phyloP scores from a whole-genome alignment of 768 basidiomycete species.

The Lentinula detonsa region DNA sequence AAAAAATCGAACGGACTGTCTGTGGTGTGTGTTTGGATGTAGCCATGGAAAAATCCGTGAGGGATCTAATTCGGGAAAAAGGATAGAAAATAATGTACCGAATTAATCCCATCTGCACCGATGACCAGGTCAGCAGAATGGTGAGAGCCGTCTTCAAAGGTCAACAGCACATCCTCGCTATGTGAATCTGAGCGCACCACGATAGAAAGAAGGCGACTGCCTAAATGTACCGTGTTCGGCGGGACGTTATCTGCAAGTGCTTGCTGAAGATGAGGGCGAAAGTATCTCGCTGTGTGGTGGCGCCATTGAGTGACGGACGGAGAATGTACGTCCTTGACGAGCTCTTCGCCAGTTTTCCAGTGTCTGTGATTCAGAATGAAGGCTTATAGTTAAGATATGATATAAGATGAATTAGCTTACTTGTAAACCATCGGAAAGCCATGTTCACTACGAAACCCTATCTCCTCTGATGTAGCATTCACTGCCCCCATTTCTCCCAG shows the following conservation, averaged over 20 bases:
- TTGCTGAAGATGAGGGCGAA: constrained; percentile 2
- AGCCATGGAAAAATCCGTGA: not conserved
- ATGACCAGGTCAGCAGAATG: constrained; percentile 43
- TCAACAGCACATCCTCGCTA: not conserved
- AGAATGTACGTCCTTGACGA: not conserved
- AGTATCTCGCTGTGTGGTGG: constrained; percentile 1
- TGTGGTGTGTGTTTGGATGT: not conserved
- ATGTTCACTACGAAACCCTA: not conserved
- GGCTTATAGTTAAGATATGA: not conserved
- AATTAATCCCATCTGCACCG: constrained; percentile 28
- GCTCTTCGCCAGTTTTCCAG: not conserved
- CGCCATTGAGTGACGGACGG: not conserved
- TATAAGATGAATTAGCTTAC: not conserved
- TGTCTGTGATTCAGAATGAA: not conserved
- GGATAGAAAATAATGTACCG: not conserved
- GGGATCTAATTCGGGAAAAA: not conserved
- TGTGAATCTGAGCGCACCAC: not conserved
- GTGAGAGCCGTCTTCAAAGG: constrained; percentile 45
- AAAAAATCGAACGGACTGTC: not conserved
- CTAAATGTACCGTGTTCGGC: not conserved
- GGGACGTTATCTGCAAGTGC: not conserved
- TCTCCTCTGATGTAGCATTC: not conserved
- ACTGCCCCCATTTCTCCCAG: not conserved
- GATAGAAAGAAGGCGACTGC: not conserved
- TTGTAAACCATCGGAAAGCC: not conserved